These are phyloP conservation scores for Ogataea polymorpha DNA, from an alignment of 805 yeast species.

Conservation along the genomic window DNA sequence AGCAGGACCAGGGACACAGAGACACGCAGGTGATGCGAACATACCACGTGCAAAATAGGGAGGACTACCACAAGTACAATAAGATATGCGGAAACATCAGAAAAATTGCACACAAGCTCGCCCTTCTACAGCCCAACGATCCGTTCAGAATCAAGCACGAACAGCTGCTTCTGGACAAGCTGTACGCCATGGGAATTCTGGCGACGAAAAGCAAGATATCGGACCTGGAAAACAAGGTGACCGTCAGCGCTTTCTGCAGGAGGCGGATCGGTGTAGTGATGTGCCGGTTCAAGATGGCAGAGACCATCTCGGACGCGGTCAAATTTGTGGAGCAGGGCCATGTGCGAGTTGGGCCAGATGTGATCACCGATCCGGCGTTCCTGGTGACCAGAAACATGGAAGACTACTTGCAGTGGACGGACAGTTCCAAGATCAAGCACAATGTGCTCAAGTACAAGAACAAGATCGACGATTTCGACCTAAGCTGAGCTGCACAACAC, in stretches of 20 bases:
- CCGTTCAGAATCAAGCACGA: slow-evolving; percentile 87
- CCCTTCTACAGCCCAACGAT: slow-evolving; percentile 82
- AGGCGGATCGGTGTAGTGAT: slow-evolving; percentile 91
- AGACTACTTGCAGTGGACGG: slow-evolving; percentile 98
- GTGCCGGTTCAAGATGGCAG: slow-evolving; percentile 93
- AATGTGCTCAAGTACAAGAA: slow-evolving; percentile 86
- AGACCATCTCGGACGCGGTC: slow-evolving; percentile 82
- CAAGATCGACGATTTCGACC: slow-evolving; percentile 57
- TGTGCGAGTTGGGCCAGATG: slow-evolving; percentile 94
- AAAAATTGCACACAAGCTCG: slow-evolving; percentile 79
- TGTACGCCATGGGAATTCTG: slow-evolving; percentile 83
- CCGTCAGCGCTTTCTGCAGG: slow-evolving; percentile 90
- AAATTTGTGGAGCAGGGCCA: slow-evolving; percentile 96
- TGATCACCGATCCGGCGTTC: slow-evolving; percentile 93
- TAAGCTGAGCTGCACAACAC: slow-evolving; percentile 30
- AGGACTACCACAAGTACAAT: slow-evolving; percentile 93
- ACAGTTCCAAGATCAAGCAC: slow-evolving; percentile 86
- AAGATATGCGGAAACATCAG: slow-evolving; percentile 89
- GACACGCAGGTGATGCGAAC: slow-evolving; percentile 96
- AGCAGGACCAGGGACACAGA: slow-evolving; percentile 91
- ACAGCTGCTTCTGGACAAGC: slow-evolving; percentile 79
- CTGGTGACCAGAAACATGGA: slow-evolving; percentile 91
- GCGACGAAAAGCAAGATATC: slow-evolving; percentile 88
- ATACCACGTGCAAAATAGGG: slow-evolving; percentile 90
- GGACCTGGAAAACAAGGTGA: slow-evolving; percentile 84